Evolutionary conservation across 2,329 filamentous ascomycete genomes (phyloP).

Genomic region (Phialophora tarda): DNA sequence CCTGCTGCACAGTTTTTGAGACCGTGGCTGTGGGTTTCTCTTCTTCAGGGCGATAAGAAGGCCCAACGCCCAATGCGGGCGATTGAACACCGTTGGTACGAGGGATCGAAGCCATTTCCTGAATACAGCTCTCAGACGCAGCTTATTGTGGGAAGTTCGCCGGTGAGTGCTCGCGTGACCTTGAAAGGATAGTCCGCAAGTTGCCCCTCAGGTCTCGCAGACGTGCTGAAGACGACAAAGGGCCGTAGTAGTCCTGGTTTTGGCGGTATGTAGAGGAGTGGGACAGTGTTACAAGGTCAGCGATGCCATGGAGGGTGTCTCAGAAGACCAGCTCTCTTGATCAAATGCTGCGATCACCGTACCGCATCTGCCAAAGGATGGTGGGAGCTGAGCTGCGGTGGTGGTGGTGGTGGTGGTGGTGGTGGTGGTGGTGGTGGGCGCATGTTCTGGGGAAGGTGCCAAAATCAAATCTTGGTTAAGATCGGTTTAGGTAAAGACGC

Average conservation of each 20-base stretch:
- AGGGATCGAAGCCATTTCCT: conserved; percentile 36
- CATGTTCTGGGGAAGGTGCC: conserved; percentile 6
- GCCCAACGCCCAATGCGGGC: conserved; percentile 69
- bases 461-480: conserved; percentile 7
- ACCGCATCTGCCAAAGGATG: neutral
- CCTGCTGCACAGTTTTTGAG: conserved; percentile 77
- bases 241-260: neutral
- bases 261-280: neutral
- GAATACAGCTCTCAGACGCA: conserved; percentile 3
- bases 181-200: neutral
- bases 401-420: neutral
- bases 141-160: neutral
- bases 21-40: conserved; percentile 88
- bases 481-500: neutral
- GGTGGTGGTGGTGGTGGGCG: neutral
- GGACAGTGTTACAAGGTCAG: neutral
- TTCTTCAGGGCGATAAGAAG: conserved; percentile 74
- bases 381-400: neutral
- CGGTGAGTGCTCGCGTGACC: conserved; percentile 26
- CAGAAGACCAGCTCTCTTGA: neutral
- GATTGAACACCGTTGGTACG: conserved; percentile 44
- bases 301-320: neutral
- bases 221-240: neutral
- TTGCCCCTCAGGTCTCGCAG: conserved; percentile 1
- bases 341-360: neutral